Percentiles rank a stretch among this genome's conserved stretches.
phyloP scores from a whole-genome alignment of 179 eudicot species.

The Corrigiola litoralis region DNA sequence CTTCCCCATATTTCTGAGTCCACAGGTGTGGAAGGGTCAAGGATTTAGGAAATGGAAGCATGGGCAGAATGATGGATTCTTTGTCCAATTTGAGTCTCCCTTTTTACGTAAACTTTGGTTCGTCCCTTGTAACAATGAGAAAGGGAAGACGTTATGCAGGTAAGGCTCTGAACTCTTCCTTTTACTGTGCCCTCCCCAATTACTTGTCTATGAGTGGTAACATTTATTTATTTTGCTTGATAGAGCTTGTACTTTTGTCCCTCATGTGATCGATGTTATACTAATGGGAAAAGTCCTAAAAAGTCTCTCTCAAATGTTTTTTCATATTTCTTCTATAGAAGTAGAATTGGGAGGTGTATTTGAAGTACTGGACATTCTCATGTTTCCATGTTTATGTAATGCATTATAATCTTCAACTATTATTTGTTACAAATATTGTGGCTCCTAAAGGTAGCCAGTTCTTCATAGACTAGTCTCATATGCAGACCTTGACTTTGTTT shows the following conservation, averaged over 20 bases:
- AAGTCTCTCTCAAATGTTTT: too few species aligned
- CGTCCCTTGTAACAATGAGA: constrained; percentile 66
- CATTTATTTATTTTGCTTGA: background rate
- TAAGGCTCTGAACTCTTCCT: constrained; percentile 29
- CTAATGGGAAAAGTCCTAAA: too few species aligned
- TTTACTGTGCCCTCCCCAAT: background rate
- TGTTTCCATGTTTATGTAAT: background rate
- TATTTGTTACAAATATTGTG: too few species aligned
- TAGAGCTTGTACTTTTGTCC: background rate
- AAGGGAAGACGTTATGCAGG: constrained; percentile 91
- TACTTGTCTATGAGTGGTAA: background rate
- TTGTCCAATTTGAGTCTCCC: constrained; percentile 88
- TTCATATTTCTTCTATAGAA: too few species aligned
- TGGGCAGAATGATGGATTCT: constrained; percentile 88
- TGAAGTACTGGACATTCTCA: background rate
- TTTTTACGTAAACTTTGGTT: constrained; percentile 70
- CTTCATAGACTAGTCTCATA: background rate
- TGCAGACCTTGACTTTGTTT: background rate
- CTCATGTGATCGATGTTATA: too few species aligned
- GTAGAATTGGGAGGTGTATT: background rate
- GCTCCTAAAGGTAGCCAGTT: too few species aligned
- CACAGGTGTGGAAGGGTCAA: constrained; percentile 96
- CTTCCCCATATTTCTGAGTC: constrained; percentile 6
- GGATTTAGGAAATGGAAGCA: constrained; percentile 98
- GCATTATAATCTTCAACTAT: too few species aligned